Base-by-base conservation (phyloP, 768 basidiomycete genomes). In the Lyophyllum decastes region DNA sequence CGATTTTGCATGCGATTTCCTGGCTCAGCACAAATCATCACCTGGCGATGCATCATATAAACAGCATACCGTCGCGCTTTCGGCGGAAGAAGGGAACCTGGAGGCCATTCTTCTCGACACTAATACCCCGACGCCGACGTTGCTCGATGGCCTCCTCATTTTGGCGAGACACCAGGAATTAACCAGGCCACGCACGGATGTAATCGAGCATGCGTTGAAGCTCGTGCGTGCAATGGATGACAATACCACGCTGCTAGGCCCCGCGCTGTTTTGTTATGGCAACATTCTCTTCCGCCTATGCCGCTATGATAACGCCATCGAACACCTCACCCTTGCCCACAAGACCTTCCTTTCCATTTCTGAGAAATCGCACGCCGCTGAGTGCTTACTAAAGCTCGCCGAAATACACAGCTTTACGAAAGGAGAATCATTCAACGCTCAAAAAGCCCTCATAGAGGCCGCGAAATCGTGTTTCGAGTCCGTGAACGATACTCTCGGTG, bases 61-160 rank as follows among this genome's bases (percentile, higher is more conserved):
- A 11, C 52, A 49, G 14, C 34, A 56, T 22, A 6, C 49, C 14
- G 19, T 24, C n/a, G 40, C 53, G 17, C 19, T 66, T 2, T 21
- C 45, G 7, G 34, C 22, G 1, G 62, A 63, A 48, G 57, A 63
- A 49, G 30, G 47, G 14, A 66, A 66, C 50, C 44, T 63, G 2
- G 55, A 57, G 22, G 50, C 58, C 0, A 54, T 69, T 4, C 59
- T 67, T 33, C 57, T 66, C 34, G 48, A 49, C 24, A 41, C 55
- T 9, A 60, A 26, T 21, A 54, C 21, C 6, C 19, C 38, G 6
- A 11, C 38, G 12, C 48, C 52, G n/a, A 26, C 54, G 48, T 33
- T 59, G 2, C 24, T 68, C 19, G 61, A 67, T 41, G 65, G 61
- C 9, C 61, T 68, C n/a, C 33, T 70, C 6, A 25, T 54, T 6